phyloP scores from a whole-genome alignment of 805 yeast species.

The Yamadazyma scolyti region DNA sequence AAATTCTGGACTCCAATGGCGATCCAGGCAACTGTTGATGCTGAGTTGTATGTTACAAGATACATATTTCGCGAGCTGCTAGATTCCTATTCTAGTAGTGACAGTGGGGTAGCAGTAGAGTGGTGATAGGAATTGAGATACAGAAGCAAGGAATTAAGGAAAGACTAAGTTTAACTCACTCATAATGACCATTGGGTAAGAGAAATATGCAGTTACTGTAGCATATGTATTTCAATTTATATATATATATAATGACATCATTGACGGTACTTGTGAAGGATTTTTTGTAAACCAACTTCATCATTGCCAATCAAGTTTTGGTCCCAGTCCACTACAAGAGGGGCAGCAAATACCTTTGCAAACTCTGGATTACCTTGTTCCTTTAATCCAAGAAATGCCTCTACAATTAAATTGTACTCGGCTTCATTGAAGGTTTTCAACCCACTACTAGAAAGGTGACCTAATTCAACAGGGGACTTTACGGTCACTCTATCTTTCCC shows the following conservation, averaged over 20 bases:
- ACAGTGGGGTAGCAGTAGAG: no score
- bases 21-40: conserved; percentile 16
- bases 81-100: no score
- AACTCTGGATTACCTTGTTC: conserved; percentile 14
- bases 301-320: conserved; percentile 39
- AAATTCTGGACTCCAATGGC: conserved; percentile 8
- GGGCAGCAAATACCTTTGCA: conserved; percentile 36
- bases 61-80: no score
- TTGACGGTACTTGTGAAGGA: conserved; percentile 33
- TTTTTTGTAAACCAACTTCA: conserved; percentile 23
- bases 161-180: no score
- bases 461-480: conserved; percentile 12
- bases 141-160: no score
- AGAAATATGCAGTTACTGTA: no score
- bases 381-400: conserved; percentile 27
- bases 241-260: no score
- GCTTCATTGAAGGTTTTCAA: conserved; percentile 31
- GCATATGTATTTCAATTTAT: no score
- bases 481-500: conserved; percentile 15
- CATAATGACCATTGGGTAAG: no score
- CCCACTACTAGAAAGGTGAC: conserved; percentile 19
- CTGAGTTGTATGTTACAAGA: conserved; percentile 13
- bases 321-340: conserved; percentile 46
- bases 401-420: conserved; percentile 36
- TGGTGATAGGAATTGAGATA: no score